Percentiles rank a stretch among this genome's conserved stretches.
These are phyloP conservation scores for Lavandula angustifolia DNA, from an alignment of 257 asterid genomes.

Conservation along the genomic window DNA sequence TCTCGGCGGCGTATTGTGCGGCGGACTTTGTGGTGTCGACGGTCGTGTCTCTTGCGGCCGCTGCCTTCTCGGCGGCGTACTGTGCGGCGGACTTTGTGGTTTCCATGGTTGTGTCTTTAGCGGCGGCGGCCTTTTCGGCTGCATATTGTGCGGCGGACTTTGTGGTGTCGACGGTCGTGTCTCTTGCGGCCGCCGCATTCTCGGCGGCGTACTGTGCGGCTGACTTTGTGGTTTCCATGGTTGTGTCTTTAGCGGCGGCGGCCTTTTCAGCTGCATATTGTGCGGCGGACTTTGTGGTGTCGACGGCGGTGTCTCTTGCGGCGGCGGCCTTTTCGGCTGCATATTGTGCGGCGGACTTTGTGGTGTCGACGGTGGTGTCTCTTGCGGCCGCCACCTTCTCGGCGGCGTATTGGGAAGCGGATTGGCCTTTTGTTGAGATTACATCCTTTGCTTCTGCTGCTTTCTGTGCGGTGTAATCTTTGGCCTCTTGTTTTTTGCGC, in stretches of 20 bases:
- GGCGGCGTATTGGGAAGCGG: slow-evolving; percentile 32
- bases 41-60: slow-evolving; percentile 43
- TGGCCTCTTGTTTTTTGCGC: slow-evolving; percentile 38
- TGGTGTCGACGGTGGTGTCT: slow-evolving; percentile 36
- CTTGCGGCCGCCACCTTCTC: slow-evolving; percentile 33
- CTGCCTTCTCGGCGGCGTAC: slow-evolving; percentile 28
- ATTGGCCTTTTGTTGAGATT: slow-evolving; percentile 27
- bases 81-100: slow-evolving; percentile 33
- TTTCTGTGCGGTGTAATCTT: slow-evolving; percentile 30
- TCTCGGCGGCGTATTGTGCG: slow-evolving; percentile 32
- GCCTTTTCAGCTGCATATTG: slow-evolving; percentile 36
- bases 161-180: slow-evolving; percentile 37
- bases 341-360: slow-evolving; percentile 38
- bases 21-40: slow-evolving; percentile 33
- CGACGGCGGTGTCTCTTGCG: slow-evolving; percentile 47
- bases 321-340: slow-evolving; percentile 41
- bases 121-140: slow-evolving; percentile 32
- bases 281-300: slow-evolving; percentile 30
- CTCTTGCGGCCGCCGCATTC: slow-evolving; percentile 43
- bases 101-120: slow-evolving; percentile 24
- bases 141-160: slow-evolving; percentile 30
- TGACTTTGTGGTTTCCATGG: slow-evolving; percentile 26
- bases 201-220: slow-evolving; percentile 43
- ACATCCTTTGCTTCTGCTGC: slow-evolving; percentile 31
- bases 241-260: slow-evolving; percentile 23